Base-by-base conservation (phyloP, 257 asterid species). In the Ocimum tenuiflorum region DNA sequence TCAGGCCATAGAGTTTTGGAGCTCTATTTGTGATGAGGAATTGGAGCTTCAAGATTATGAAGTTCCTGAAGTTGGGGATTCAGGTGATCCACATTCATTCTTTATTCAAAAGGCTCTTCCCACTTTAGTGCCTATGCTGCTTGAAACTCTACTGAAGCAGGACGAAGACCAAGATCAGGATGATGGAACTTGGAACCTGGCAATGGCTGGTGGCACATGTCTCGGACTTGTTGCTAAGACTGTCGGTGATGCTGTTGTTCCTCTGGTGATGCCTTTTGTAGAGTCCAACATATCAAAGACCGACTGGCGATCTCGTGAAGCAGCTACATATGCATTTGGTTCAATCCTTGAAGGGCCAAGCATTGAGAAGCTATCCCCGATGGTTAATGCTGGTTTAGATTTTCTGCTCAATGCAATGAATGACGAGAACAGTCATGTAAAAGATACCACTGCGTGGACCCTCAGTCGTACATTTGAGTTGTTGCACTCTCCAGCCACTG, bases 401-500 rank as follows among this genome's bases (percentile, higher is more conserved):
- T 88, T 86, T 70, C 79, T 91, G 60, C 95, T 91, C 14, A 80
- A 81, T 59, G 85, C 94, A 9, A 84, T 84, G 95, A 86, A 71
- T 31, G 95, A 91, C 72, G 77, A 69, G 41, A 86, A 81, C 59
- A 78, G 85, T 69, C 95, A 84, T 31, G 91, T 88, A 64, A 88
- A 87, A 76, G 96, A 84, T 73, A 86, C 94, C 14, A 91, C 97
- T 24, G 97, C 97, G 7, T 91, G 97, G 97, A 91, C 97, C 65
- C 95, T 91, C 45, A 80, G 96, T 54, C 96, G 95, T 61, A 86
- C 88, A 67, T 88, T 88, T 64, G 96, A 91, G 82, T 71, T 91
- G 58, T 63, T 86, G 72, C 97, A 91, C 75, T 68, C 77, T 36
- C 95, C 96, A 27, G 77, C 81, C 14, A 49, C 84, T 47, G 91